phyloP scores from a whole-genome alignment of 352 stramenopile genomes.

The Phytophthora europaea region DNA sequence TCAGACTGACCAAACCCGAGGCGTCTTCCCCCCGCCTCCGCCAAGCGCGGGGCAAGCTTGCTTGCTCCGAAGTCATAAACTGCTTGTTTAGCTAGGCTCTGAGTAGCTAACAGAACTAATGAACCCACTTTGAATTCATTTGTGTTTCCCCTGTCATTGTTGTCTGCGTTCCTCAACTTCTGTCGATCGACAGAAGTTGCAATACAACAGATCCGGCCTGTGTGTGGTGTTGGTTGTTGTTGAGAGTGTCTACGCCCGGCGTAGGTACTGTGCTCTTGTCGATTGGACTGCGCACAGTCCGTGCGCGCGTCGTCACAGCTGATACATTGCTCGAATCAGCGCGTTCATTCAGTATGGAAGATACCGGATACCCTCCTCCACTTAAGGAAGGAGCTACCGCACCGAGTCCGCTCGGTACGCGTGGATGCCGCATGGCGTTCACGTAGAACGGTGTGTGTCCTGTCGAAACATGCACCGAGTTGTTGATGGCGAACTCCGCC shows the following conservation, averaged over 20 bases:
- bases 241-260: background rate
- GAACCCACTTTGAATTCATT: conserved; percentile 5
- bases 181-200: background rate
- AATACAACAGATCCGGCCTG: background rate
- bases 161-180: conserved; percentile 7
- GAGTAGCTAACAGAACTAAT: background rate
- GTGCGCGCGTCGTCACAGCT: no score
- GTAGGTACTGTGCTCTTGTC: background rate
- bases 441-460: conserved; percentile 3
- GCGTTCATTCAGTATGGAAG: no score
- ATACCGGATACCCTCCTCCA: no score
- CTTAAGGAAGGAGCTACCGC: background rate
- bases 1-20: no score
- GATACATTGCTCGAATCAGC: no score
- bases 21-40: no score
- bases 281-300: no score
- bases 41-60: no score
- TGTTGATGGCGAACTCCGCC: no score
- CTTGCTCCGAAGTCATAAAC: no score
- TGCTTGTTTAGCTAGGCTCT: background rate
- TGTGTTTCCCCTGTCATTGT: background rate
- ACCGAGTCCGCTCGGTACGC: conserved; percentile 2
- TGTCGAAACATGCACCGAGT: background rate
- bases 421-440: conserved; percentile 5
- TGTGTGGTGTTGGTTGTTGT: background rate